phyloP scores from a whole-genome alignment of 441 rosid genomes.

The Viola pubescens region DNA sequence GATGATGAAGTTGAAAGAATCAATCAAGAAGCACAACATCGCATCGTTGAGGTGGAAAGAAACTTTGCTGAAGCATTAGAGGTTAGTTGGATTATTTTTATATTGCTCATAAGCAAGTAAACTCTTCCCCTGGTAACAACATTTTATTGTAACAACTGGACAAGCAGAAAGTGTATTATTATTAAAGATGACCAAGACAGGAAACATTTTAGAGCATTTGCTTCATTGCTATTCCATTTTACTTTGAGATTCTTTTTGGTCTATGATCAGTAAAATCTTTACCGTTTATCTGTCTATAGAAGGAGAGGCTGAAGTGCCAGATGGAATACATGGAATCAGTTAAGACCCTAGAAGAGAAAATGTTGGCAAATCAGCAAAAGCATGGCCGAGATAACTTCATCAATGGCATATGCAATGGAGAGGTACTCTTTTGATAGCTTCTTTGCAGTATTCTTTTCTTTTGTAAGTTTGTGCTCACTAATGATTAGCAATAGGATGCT shows the following conservation, averaged over 20 bases:
- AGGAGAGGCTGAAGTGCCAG: slow-evolving; percentile 83
- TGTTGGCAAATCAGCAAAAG: slow-evolving; percentile 65
- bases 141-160: not conserved
- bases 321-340: slow-evolving; percentile 96
- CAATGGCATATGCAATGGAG: slow-evolving; percentile 32
- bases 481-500: slow-evolving; percentile 2
- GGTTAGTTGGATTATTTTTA: slow-evolving; percentile 36
- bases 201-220: not conserved
- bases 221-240: not conserved
- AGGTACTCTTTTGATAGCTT: slow-evolving; percentile 35
- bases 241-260: slow-evolving; percentile 11
- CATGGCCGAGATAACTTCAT: slow-evolving; percentile 39
- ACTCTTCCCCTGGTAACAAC: not conserved
- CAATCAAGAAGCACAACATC: slow-evolving; percentile 63
- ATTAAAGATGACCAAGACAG: not conserved
- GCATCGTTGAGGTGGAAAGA: slow-evolving; percentile 71
- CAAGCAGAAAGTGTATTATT: not conserved
- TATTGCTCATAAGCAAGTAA: not conserved
- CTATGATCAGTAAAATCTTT: not conserved
- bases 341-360: slow-evolving; percentile 81
- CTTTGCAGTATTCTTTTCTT: not conserved
- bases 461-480: not conserved
- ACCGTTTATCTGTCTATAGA: slow-evolving; percentile 38
- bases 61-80: slow-evolving; percentile 81
- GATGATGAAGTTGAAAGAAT: slow-evolving; percentile 84